Evolutionary conservation across 768 basidiomycete species (phyloP).

Genomic region (Phallus indusiatus): DNA sequence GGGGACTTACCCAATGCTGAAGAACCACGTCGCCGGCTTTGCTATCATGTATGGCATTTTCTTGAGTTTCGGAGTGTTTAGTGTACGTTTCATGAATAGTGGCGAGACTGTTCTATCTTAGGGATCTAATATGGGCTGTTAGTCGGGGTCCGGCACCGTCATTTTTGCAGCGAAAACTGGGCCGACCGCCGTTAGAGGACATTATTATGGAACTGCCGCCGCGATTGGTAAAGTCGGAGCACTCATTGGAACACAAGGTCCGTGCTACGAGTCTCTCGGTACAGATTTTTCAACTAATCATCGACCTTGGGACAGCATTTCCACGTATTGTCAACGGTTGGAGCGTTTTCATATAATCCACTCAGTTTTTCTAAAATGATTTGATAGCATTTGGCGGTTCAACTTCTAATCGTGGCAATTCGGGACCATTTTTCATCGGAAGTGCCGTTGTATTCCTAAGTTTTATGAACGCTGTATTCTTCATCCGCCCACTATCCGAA

Average conservation of each 20-base stretch:
- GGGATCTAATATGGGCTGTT: not conserved
- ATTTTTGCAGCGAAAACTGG: slow-evolving; percentile 31
- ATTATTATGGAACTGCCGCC: slow-evolving; percentile 24
- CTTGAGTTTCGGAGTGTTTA: slow-evolving; percentile 30
- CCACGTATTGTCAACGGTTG: slow-evolving; percentile 54
- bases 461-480: slow-evolving; percentile 60
- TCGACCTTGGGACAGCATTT: slow-evolving; percentile 36
- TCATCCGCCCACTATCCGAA: slow-evolving; percentile 62
- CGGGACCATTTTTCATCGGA: slow-evolving; percentile 85
- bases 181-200: slow-evolving; percentile 26
- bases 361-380: not conserved
- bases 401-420: slow-evolving; percentile 46
- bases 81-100: not conserved
- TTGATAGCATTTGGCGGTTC: slow-evolving; percentile 51
- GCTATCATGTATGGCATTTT: slow-evolving; percentile 20
- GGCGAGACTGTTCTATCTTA: not conserved
- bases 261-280: slow-evolving; percentile 16
- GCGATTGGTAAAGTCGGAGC: slow-evolving; percentile 77
- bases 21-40: slow-evolving; percentile 18
- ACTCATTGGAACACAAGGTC: slow-evolving; percentile 74
- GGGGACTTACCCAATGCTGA: slow-evolving; percentile 24
- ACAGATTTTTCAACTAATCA: not conserved
- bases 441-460: slow-evolving; percentile 69
- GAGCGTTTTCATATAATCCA: slow-evolving; percentile 10
- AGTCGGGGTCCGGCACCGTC: slow-evolving; percentile 29